phyloP scores from a whole-genome alignment of 257 asterid genomes.

The Plantago major region DNA sequence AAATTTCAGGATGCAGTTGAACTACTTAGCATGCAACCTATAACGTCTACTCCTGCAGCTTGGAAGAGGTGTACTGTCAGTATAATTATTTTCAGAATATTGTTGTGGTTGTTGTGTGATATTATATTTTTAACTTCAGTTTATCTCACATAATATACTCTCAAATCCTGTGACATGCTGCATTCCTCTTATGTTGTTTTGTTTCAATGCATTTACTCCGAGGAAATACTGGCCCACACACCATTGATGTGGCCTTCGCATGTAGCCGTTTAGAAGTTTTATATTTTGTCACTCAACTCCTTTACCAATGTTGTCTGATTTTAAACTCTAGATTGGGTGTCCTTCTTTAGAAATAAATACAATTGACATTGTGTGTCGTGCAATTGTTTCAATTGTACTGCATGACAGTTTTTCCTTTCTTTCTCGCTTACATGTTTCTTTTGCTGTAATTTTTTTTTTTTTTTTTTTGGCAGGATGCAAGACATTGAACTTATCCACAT shows the following conservation, averaged over 20 bases:
- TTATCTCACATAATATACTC: conserved; percentile 4
- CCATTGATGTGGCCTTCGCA: no score
- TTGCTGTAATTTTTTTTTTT: conserved; percentile 21
- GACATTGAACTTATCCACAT: conserved; percentile 95
- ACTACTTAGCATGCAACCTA: conserved; percentile 97
- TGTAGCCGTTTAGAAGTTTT: no score
- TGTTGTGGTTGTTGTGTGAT: conserved; percentile 9
- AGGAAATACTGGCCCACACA: no score
- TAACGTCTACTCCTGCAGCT: conserved; percentile 85
- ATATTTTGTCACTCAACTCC: no score
- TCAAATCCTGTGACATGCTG: conserved; percentile 2
- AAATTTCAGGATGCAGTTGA: conserved; percentile 89
- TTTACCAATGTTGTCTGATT: no score
- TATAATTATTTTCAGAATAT: conserved; percentile 13
- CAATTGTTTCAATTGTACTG: no score
- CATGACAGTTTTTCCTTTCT: conserved; percentile 1
- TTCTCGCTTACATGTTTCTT: conserved; percentile 12
- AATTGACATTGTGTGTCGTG: no score
- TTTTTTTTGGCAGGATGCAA: conserved; percentile 69
- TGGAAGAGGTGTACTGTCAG: conserved; percentile 70
- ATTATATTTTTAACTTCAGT: conserved; percentile 13
- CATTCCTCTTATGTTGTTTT: background rate
- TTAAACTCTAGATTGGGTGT: no score
- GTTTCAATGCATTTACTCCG: conserved; percentile 3
- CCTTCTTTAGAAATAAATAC: no score